Evolutionary conservation across 257 asterid genomes (phyloP).

Genomic region (Paraleonurus japonicus): DNA sequence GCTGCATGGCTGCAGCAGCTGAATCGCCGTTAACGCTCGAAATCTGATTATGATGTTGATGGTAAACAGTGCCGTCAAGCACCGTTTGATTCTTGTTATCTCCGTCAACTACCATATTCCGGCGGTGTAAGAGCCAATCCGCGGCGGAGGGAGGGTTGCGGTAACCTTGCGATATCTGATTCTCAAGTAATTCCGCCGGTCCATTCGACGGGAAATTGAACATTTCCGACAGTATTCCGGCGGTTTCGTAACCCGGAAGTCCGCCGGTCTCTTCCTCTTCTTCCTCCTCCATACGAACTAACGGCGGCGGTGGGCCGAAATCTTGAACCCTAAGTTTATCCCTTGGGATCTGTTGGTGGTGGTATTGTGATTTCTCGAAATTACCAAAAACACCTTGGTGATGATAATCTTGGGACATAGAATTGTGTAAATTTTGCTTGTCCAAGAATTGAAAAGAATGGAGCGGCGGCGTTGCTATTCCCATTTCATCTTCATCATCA

Average conservation of each 20-base stretch:
- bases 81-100: constrained; percentile 32
- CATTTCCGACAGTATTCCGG: constrained; percentile 85
- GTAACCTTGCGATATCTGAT: constrained; percentile 45
- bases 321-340: constrained; percentile 68
- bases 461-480: constrained; percentile 45
- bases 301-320: constrained; percentile 46
- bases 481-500: constrained; percentile 38
- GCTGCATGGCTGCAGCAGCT: constrained; percentile 94
- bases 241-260: constrained; percentile 61
- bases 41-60: no score
- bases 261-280: constrained; percentile 52
- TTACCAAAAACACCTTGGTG: constrained; percentile 46
- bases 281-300: constrained; percentile 53
- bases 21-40: constrained; percentile 59
- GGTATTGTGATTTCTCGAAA: constrained; percentile 69
- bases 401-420: constrained; percentile 91
- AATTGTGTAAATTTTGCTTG: constrained; percentile 22
- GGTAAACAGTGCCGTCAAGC: constrained; percentile 23
- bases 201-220: constrained; percentile 53
- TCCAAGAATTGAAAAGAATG: constrained; percentile 24
- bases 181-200: constrained; percentile 51
- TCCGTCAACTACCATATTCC: constrained; percentile 41
- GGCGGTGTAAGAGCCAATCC: constrained; percentile 59
- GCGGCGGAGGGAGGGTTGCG: constrained; percentile 36
- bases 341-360: constrained; percentile 76